These are phyloP conservation scores for Rhizopus arrhizus DNA, from an alignment of 371 early-diverging fungal genomes.

Conservation along the genomic window DNA sequence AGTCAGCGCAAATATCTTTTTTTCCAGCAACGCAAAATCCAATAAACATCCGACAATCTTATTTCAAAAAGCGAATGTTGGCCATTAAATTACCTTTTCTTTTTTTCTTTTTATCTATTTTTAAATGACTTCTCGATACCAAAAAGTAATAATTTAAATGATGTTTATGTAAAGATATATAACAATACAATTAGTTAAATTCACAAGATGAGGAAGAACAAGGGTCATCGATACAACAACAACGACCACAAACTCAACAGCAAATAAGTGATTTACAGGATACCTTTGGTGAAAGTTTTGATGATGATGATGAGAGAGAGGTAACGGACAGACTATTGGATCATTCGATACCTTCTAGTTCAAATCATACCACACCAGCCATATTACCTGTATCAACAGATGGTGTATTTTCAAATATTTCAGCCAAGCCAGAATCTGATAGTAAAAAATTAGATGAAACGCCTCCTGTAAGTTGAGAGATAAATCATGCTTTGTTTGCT, in stretches of 20 bases:
- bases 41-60: too few species aligned
- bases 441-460: constrained; percentile 38
- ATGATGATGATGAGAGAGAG: constrained; percentile 19
- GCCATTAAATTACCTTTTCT: background rate
- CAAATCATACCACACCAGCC: constrained; percentile 24
- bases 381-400: constrained; percentile 44
- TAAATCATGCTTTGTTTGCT: background rate
- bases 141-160: constrained; percentile 6
- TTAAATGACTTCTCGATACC: constrained; percentile 13
- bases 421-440: constrained; percentile 58
- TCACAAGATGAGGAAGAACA: constrained; percentile 4
- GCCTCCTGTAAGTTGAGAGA: constrained; percentile 33
- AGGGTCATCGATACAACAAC: constrained; percentile 1
- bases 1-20: too few species aligned
- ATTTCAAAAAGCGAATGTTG: background rate
- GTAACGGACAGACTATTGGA: background rate
- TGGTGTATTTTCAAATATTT: constrained; percentile 64
- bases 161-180: too few species aligned
- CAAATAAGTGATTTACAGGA: constrained; percentile 29
- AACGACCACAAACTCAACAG: constrained; percentile 2
- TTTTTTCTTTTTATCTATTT: constrained; percentile 8
- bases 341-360: constrained; percentile 12
- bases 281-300: constrained; percentile 24
- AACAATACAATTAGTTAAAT: constrained; percentile 1
- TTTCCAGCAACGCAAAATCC: too few species aligned